Percentiles rank a stretch among this genome's conserved stretches.
phyloP scores from a whole-genome alignment of 495 filamentous ascomycete species.

The Letharia columbiana region DNA sequence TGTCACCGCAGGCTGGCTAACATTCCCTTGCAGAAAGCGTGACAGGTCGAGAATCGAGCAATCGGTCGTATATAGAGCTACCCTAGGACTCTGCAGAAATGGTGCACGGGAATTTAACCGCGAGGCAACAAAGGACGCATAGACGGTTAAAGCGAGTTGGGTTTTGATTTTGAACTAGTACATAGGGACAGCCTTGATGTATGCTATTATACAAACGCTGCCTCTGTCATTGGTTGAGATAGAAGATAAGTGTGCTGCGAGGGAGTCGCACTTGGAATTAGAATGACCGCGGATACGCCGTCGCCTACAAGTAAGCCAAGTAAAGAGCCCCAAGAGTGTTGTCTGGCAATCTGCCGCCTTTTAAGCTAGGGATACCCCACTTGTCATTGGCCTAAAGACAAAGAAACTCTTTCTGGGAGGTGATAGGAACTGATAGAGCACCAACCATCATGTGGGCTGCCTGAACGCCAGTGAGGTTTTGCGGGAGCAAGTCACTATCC shows the following conservation, averaged over 20 bases:
- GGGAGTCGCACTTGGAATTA: neutral
- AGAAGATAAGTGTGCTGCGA: neutral
- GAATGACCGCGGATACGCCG: neutral
- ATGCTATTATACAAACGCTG: neutral
- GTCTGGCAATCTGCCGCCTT: neutral
- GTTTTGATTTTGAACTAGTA: neutral
- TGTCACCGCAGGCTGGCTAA: neutral
- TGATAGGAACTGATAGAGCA: neutral
- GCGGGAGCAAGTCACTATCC: neutral
- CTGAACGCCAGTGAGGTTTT: neutral
- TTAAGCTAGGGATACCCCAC: neutral
- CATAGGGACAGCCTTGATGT: neutral
- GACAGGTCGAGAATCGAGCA: constrained; percentile 1
- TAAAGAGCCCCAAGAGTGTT: neutral
- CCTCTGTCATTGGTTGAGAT: neutral
- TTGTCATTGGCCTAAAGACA: neutral
- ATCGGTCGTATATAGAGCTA: constrained; percentile 2
- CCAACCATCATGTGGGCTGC: neutral
- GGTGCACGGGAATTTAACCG: neutral
- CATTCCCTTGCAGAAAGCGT: neutral
- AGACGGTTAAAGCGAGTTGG: neutral
- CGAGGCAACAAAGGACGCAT: neutral
- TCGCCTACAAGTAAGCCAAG: neutral
- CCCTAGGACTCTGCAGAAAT: neutral
- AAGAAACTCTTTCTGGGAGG: neutral